Base-by-base conservation (phyloP, 257 asterid genomes). In the Hygrophila difformis region DNA sequence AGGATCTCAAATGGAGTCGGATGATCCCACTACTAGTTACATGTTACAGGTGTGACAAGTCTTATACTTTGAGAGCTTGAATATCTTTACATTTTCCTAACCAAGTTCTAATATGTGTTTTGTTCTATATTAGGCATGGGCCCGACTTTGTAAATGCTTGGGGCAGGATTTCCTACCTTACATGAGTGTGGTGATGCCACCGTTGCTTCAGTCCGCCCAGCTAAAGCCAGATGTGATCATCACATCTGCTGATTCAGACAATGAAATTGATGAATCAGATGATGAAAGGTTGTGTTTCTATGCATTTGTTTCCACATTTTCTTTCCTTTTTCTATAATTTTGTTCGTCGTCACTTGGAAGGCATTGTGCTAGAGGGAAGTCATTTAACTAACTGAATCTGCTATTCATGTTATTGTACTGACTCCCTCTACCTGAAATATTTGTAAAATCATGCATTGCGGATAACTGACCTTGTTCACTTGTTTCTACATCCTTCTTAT, bases 81-180 rank as follows among this genome's bases (percentile, higher is more conserved):
- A 33, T 33, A 12, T 33, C 12, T 33, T 33, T 10, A 33, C 2
- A 12, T 9, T 12, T 33, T 33, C 12, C 6, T 33, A 33, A 33
- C 37, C 12, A 33, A 5, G 37, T 4, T 33, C 12, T 6, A 12
- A 35, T 18, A 26, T 17, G 12, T 13, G 11, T 52, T 57, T 35
- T 29, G 13, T 35, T 60, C 49, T 56, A 19, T 57, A 51, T 34
- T 56, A 78, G 93, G 93, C 93, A 22, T 82, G 93, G 93, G 89
- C 93, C 53, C 65, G 93, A 44, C 81, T 82, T 26, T 82, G 93
- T 86, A 82, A 82, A 75, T 82, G 93, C 63, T 59, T 82, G 68
- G 89, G 93, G 51, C 93, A 82, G 68, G 93, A 82, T 71, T 82
- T 78, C 57, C 89, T 82, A 57, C 89, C 89, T 52, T 82, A 82